A percentile compares a stretch with the other conserved stretches of the same genome.
phyloP scores from a whole-genome alignment of 2,329 filamentous ascomycete genomes.

The Beauveria rudraprayagi region DNA sequence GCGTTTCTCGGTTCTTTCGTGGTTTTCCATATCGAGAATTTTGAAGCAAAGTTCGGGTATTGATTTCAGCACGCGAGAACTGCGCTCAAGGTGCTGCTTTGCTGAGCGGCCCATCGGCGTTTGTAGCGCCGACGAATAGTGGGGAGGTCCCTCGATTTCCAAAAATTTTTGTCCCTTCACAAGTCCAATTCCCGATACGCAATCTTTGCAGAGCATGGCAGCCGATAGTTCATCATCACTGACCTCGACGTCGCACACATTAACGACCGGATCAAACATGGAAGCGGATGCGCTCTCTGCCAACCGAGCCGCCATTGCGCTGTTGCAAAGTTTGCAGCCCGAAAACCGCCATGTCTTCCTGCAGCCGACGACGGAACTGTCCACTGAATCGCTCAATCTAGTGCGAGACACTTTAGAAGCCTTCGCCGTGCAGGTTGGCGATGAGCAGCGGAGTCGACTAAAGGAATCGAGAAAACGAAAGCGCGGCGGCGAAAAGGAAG shows the following conservation, averaged over 20 bases:
- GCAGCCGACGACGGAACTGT: conserved; percentile 59
- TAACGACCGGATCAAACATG: conserved; percentile 43
- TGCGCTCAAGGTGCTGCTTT: background rate
- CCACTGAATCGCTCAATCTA: conserved; percentile 61
- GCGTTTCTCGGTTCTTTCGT: background rate
- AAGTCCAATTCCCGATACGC: background rate
- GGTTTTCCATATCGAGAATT: no score
- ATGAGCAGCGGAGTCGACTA: conserved; percentile 61
- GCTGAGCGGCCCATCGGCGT: background rate
- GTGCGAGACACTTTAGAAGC: conserved; percentile 76
- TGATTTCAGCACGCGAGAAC: no score
- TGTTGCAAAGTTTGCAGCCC: conserved; percentile 50
- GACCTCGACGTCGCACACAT: conserved; percentile 57
- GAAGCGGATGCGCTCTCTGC: conserved; percentile 22
- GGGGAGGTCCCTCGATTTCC: background rate
- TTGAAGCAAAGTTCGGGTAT: no score
- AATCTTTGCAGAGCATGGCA: conserved; percentile 24
- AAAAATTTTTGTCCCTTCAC: conserved; percentile 4
- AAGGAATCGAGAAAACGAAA: conserved; percentile 73
- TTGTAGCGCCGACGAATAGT: conserved; percentile 10
- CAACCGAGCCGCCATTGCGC: conserved; percentile 29
- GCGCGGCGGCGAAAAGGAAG: conserved; percentile 42
- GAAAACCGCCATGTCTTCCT: conserved; percentile 65
- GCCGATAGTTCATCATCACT: conserved; percentile 46
- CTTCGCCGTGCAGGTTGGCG: conserved; percentile 64